phyloP scores from a whole-genome alignment of 164 flowering plant species.

The Liquidambar formosana region DNA sequence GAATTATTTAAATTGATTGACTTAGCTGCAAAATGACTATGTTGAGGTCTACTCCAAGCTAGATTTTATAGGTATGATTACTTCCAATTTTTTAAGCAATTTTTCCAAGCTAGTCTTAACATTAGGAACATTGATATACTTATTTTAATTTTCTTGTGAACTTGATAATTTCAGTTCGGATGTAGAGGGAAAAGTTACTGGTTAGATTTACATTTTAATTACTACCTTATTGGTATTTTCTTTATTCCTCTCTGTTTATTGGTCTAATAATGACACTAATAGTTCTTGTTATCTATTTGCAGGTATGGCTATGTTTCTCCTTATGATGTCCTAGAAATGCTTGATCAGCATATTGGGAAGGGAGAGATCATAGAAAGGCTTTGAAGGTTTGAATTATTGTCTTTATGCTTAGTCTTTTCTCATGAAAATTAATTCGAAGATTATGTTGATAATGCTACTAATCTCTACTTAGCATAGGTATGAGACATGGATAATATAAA shows the following conservation, averaged over 20 bases:
- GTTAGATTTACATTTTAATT: constrained; percentile 33
- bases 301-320: constrained; percentile 98
- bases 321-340: constrained; percentile 68
- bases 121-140: too few relatives aligned
- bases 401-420: constrained; percentile 6
- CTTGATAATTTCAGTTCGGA: constrained; percentile 65
- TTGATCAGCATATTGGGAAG: constrained; percentile 79
- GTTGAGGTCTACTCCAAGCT: too few relatives aligned
- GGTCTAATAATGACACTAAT: not conserved
- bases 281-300: constrained; percentile 12
- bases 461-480: too few relatives aligned
- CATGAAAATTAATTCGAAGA: not conserved
- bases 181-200: constrained; percentile 55
- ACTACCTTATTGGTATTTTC: too few relatives aligned
- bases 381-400: constrained; percentile 51
- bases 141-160: too few relatives aligned
- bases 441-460: not conserved
- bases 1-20: too few relatives aligned
- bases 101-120: too few relatives aligned
- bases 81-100: too few relatives aligned
- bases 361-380: constrained; percentile 66
- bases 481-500: too few relatives aligned
- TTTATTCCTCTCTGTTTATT: not conserved
- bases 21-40: too few relatives aligned
- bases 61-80: too few relatives aligned